Evolutionary conservation across 306 rosid genomes (phyloP).

Genomic region (Arachis hypogaea): DNA sequence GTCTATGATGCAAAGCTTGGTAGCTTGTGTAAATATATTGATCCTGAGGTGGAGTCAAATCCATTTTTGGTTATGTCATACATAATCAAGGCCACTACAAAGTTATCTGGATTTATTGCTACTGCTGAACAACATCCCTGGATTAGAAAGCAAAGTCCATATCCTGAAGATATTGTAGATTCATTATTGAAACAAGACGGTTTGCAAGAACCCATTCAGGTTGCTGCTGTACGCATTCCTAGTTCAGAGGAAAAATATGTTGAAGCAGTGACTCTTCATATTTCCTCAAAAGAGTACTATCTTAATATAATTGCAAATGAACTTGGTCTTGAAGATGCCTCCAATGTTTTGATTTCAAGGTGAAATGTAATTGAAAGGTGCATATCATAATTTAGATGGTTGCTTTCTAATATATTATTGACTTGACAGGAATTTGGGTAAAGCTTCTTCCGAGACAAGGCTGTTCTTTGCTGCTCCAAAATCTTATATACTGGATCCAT

Average conservation of each 20-base stretch:
- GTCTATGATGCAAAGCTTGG: conserved; percentile 59
- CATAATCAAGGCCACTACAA: conserved; percentile 61
- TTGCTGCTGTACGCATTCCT: conserved; percentile 67
- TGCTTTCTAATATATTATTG: conserved; percentile 35
- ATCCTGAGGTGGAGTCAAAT: conserved; percentile 79
- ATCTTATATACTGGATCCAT: conserved; percentile 49
- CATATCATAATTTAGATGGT: conserved; percentile 22
- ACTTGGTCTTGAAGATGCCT: conserved; percentile 72
- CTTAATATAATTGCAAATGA: conserved; percentile 78
- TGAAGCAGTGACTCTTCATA: conserved; percentile 58
- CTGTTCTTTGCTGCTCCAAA: conserved; percentile 67
- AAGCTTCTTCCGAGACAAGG: conserved; percentile 87
- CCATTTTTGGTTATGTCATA: conserved; percentile 57
- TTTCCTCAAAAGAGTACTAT: conserved; percentile 69
- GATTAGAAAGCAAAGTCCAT: conserved; percentile 66
- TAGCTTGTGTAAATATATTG: conserved; percentile 65
- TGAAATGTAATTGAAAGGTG: conserved; percentile 37
- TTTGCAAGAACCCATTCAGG: conserved; percentile 46
- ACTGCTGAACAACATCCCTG: conserved; percentile 63
- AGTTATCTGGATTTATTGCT: conserved; percentile 53
- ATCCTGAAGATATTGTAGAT: conserved; percentile 58
- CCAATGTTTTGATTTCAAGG: conserved; percentile 78
- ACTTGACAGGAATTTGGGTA: conserved; percentile 78
- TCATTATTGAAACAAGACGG: conserved; percentile 44
- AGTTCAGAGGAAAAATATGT: conserved; percentile 62